Base-by-base conservation (phyloP, 345 rosid species). In the Mercurialis annua region DNA sequence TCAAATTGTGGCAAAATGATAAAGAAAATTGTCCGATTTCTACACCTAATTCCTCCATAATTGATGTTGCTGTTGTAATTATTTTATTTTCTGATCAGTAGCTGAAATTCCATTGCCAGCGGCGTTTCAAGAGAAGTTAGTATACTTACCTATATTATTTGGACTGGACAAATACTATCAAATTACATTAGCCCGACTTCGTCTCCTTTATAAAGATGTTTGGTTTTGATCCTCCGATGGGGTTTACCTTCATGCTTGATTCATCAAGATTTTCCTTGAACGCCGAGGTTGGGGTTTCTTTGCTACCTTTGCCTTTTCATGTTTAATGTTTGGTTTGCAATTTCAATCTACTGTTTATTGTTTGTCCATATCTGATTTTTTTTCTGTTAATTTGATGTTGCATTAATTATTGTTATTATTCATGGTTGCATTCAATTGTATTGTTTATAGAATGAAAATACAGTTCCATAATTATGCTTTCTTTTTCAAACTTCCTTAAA, bases 191-290 rank as follows among this genome's bases (percentile, higher is more conserved):
- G 66, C 89, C 54, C 90, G 97, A 65, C 89, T 91, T 68, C 86
- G 81, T 31, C 98, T 94, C 71, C 2, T 44, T 34, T 94, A 87
- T 80, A 95, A 94, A 67, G 98, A 94, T 69, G 90, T 94, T 59
- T 94, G 99, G 99, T 95, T 94, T 75, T 77, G 77, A 80, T 86
- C 99, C 73, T 81, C 96, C 33, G 99, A 94, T 59, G 99, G 98
- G 40, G 80, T 87, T 58, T 90, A 85, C 27, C 99, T 94, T 55
- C 99, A 94, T 68, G 77, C 98, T 57, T 94, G 99, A 98, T 91
- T 94, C 83, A 87, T 94, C 85, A 94, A 85, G 75, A 80, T 87
- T 80, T 73, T 82, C 58, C 92, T 98, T 38, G 82, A 84, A 0
- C 82, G 92, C 82, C 87, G 78, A 83, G 99, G 99, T 94, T 5